These are phyloP conservation scores for Cryptosporidium andersoni DNA, from an alignment of 169 alveolate genomes.

Conservation along the genomic window DNA sequence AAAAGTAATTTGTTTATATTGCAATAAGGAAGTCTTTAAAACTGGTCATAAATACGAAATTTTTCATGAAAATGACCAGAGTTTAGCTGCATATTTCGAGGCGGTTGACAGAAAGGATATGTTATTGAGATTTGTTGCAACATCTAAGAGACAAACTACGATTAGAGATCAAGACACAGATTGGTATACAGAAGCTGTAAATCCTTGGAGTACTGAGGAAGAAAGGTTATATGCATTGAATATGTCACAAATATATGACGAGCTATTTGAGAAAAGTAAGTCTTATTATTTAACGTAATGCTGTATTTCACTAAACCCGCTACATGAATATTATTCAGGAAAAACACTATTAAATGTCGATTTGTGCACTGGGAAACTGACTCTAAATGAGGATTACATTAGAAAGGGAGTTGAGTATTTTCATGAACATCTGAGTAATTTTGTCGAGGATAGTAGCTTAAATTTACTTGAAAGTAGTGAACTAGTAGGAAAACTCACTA, in stretches of 20 bases:
- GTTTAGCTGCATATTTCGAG: conserved; percentile 27
- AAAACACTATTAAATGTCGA: conserved; percentile 61
- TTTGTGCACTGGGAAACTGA: conserved; percentile 18
- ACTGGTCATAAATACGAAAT: not conserved
- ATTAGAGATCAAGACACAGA: conserved; percentile 67
- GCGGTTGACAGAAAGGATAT: conserved; percentile 41
- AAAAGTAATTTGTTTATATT: conserved; percentile 4
- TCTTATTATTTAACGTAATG: not conserved
- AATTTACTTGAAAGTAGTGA: too few relatives aligned
- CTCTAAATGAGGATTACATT: conserved; percentile 37
- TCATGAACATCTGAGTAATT: too few relatives aligned
- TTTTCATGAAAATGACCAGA: not conserved
- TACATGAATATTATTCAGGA: conserved; percentile 3
- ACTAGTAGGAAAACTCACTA: too few relatives aligned
- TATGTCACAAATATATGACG: conserved; percentile 30
- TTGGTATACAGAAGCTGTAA: conserved; percentile 67
- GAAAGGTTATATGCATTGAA: conserved; percentile 39
- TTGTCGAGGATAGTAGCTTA: too few relatives aligned
- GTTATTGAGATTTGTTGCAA: conserved; percentile 30
- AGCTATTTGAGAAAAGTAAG: conserved; percentile 32
- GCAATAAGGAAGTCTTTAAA: not conserved
- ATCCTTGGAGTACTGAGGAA: conserved; percentile 70
- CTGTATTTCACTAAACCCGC: not conserved
- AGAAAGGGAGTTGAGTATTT: too few relatives aligned
- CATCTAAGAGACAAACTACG: conserved; percentile 18